Base-by-base conservation (phyloP, 1,139 yeast genomes). In the Scheffersomyces quercinus region DNA sequence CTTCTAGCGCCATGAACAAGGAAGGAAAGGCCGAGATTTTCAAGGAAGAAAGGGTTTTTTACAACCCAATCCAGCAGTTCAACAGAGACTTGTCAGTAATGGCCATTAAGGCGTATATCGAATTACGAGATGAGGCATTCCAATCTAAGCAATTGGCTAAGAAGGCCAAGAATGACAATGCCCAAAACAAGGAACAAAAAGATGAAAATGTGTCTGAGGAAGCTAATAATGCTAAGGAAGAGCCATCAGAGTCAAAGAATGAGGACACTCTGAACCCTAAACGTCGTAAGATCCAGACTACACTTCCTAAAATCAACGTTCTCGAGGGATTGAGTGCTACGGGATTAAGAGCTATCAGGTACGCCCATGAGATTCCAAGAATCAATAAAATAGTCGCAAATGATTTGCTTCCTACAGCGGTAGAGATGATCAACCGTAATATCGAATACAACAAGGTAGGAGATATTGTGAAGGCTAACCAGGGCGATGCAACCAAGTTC, bases 61-160 rank as follows among this genome's bases (percentile, higher is more conserved):
- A 95, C 69, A 93, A 93, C 60, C 98, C 96, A 5, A 88, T 93
- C 47, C 99, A 93, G 65, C 98, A 91, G 65, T 93, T 91, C 67
- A 93, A 93, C 62, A 77, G 99, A 55, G 99, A 93, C 62, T 68
- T 93, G 42, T 87, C 96, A 49, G 85, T 88, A 5, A 72, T 87
- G 57, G 91, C 89, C 8, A 91, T 93, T 51, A 79, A 83, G 46
- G 95, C 98, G 1, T 93, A 96, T 91, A 76, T 83, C 31, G 81
- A 84, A 48, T 55, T 85, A 39, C 42, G 55, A 12, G 48, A 56
- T 41, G 60, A 56, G 38, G 47, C 45, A 3, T 80, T 79, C 48
- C 65, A 62, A 42, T 64, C 58, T 50, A 59, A 51, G 43, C 54
- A 50, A 49, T 59, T 55, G 20, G 48, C 45, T 40, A 52, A 51